Evolutionary conservation across 352 stramenopile genomes (phyloP).

Genomic region (Globisporangium yorkense): DNA sequence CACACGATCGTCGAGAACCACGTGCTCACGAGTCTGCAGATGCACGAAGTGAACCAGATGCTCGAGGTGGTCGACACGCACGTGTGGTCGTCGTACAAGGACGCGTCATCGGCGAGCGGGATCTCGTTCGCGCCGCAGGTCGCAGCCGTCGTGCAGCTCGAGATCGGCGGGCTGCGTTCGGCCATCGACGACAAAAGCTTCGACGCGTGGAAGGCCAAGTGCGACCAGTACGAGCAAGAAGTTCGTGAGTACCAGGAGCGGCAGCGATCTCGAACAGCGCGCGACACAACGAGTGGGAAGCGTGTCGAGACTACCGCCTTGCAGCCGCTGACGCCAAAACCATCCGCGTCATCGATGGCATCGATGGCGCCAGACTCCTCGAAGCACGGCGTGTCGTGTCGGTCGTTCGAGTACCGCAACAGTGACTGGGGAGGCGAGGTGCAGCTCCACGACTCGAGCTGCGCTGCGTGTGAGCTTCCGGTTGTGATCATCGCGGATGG

Average conservation of each 20-base stretch:
- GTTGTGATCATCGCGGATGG: constrained; percentile 77
- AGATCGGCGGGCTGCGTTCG: constrained; percentile 35
- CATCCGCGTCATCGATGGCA: background rate
- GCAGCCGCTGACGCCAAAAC: background rate
- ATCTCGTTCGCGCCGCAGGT: constrained; percentile 73
- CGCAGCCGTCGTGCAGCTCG: constrained; percentile 56
- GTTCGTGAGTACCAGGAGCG: constrained; percentile 11
- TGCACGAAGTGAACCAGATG: constrained; percentile 59
- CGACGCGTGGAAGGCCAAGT: constrained; percentile 48
- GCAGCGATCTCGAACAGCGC: background rate
- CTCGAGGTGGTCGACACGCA: constrained; percentile 81
- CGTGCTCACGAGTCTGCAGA: constrained; percentile 58
- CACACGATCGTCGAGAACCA: constrained; percentile 73
- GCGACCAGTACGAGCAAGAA: constrained; percentile 42
- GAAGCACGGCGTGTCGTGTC: constrained; percentile 19
- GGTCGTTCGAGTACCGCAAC: constrained; percentile 77
- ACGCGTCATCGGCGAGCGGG: constrained; percentile 34
- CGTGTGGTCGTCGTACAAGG: constrained; percentile 74
- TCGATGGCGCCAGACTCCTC: background rate
- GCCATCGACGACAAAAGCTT: constrained; percentile 42
- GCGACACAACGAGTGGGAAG: background rate
- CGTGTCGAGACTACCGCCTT: background rate
- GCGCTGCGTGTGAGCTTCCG: constrained; percentile 62
- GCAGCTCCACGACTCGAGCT: constrained; percentile 77
- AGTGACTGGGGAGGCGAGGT: constrained; percentile 86